Evolutionary conservation across 371 early-diverging fungal genomes (phyloP), one percentile per base, ranked within the genome.

Genomic region (Thermomucor indicae-seudaticae): DNA sequence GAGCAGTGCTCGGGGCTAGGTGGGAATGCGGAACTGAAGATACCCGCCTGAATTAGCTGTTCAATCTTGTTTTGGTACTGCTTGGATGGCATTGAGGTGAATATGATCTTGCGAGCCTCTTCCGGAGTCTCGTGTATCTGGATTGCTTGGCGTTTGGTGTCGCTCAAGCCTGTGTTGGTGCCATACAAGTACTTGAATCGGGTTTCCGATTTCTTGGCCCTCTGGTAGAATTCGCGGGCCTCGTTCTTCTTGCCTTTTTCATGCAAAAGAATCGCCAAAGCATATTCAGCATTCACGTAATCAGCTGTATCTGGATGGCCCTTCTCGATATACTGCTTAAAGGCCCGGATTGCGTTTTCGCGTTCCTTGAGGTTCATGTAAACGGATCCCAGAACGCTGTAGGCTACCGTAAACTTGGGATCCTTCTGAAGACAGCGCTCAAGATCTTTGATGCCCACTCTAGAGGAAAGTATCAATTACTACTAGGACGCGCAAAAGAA

Each of bases 291-390:
- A 54, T 78, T 79, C 27, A 81, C 64, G 43, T 78, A 70, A 10
- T 80, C 78, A 38, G 74, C 72, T 2, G 85, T 75, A 44, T 82
- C 81, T 28, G 78, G 73, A 57, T 78, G 78, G 16, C 80, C 79
- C 19, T 63, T 62, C 49, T 69, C 68, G 42, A 84, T 53, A 39
- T 76, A 84, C 20, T 57, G 44, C 55, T 77, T 76, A 57, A 79
- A 84, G 65, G 77, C 64, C 47, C 68, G 67, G 48, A 75, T 66
- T 24, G 83, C 81, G 27, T 77, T 73, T 19, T 68, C 70, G 51
- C 72, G 67, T 37, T 84, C 74, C 48, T 81, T 78, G 41, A 66
- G 67, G 28, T 66, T 64, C 53, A 78, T 71, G 57, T 74, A 73
- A 25, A 82, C 67, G 31, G 80, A 78, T 27, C 83, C 85, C 49